These are phyloP conservation scores for Puccinia novopanici DNA, from an alignment of 1,284 basidiomycete species.

Conservation along the genomic window DNA sequence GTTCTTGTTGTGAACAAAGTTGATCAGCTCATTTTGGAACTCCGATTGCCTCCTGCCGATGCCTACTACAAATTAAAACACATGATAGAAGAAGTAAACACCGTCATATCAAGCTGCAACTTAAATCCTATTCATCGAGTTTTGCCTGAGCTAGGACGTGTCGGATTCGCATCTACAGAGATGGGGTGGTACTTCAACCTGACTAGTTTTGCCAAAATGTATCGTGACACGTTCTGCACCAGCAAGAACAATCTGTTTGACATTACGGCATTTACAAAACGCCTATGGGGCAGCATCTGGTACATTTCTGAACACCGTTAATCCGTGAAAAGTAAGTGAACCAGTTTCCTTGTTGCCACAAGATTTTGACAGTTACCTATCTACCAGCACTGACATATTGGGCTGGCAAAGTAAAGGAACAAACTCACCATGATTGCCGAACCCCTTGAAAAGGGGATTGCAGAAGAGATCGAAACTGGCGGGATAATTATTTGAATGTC, in stretches of 20 bases:
- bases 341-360: conserved; percentile 30
- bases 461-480: conserved; percentile 90
- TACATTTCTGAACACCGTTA: conserved; percentile 79
- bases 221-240: conserved; percentile 83
- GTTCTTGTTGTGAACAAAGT: conserved; percentile 97
- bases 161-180: conserved; percentile 93
- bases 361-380: conserved; percentile 29
- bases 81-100: conserved; percentile 97
- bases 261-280: conserved; percentile 68
- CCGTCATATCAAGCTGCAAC: conserved; percentile 86
- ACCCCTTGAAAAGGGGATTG: conserved; percentile 87
- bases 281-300: conserved; percentile 98
- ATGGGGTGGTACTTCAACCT: conserved; percentile 98
- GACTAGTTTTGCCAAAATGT: conserved; percentile 91
- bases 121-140: conserved; percentile 81
- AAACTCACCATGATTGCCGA: conserved; percentile 97
- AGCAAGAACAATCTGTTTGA: conserved; percentile 61
- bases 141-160: conserved; percentile 92
- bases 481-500: conserved; percentile 89
- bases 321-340: conserved; percentile 75
- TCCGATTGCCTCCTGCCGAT: conserved; percentile 90
- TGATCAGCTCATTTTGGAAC: conserved; percentile 91
- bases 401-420: conserved; percentile 67
- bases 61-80: conserved; percentile 99
- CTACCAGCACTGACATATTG: background rate